phyloP scores from a whole-genome alignment of 345 rosid genomes.

The Carallia pectinifolia region DNA sequence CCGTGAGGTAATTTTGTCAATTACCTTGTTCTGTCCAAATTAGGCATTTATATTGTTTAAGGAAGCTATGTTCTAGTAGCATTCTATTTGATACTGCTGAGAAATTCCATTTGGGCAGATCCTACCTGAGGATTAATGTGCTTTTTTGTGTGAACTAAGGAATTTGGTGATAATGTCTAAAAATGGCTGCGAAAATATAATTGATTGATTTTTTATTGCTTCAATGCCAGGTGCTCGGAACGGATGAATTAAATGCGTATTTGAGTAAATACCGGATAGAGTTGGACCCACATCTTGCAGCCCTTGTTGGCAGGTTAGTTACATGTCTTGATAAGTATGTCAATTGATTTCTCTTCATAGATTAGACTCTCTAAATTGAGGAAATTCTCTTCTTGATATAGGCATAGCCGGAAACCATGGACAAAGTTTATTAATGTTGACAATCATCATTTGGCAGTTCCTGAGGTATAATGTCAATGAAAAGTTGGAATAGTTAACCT shows the following conservation, averaged over 20 bases:
- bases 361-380: slow-evolving; percentile 8
- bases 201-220: neutral
- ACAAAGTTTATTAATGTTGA: slow-evolving; percentile 78
- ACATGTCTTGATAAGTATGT: neutral
- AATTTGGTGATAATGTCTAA: too few relatives aligned
- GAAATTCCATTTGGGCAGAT: neutral
- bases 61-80: neutral
- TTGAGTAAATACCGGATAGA: slow-evolving; percentile 80
- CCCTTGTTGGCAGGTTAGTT: slow-evolving; percentile 83
- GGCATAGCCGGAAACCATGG: slow-evolving; percentile 97
- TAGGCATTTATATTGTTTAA: neutral
- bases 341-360: neutral
- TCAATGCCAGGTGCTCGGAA: slow-evolving; percentile 73
- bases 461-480: slow-evolving; percentile 60
- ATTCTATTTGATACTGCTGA: neutral
- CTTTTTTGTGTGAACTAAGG: too few relatives aligned
- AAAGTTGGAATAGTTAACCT: neutral
- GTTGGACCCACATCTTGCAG: slow-evolving; percentile 84
- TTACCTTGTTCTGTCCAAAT: neutral
- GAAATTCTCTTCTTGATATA: slow-evolving; percentile 19
- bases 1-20: neutral
- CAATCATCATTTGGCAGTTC: slow-evolving; percentile 86
- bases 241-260: slow-evolving; percentile 84
- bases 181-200: neutral
- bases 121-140: too few relatives aligned